Conservation (phyloP, 2,329 filamentous ascomycete species). For the Grosmannia clavigera region DNA sequence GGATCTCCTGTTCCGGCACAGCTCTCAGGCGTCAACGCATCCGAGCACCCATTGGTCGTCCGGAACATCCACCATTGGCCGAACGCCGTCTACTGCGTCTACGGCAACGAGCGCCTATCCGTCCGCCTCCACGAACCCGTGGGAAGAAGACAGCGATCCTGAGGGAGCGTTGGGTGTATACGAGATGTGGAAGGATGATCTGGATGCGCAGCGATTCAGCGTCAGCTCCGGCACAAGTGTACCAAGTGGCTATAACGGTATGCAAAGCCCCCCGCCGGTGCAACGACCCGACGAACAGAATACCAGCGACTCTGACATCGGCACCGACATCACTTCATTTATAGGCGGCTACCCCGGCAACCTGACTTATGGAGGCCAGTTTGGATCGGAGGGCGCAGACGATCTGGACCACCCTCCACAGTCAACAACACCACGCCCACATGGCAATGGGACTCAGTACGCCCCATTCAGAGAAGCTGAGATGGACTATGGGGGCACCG, state of each 20-base stretch:
- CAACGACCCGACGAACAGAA: conserved; percentile 27
- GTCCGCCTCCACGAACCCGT: conserved; percentile 19
- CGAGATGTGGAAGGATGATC: conserved; percentile 73
- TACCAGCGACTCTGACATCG: conserved; percentile 59
- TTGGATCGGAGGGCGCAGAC: conserved; percentile 26
- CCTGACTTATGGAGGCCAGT: conserved; percentile 36
- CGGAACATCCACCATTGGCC: conserved; percentile 27
- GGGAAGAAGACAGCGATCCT: conserved; percentile 62
- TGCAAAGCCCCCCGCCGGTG: conserved; percentile 29
- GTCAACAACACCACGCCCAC: conserved; percentile 29
- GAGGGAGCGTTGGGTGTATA: conserved; percentile 76
- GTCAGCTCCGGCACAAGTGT: conserved; percentile 17
- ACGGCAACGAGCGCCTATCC: conserved; percentile 1
- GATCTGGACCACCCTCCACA: conserved; percentile 32
- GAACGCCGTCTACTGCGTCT: conserved; percentile 9
- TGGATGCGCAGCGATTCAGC: conserved; percentile 56
- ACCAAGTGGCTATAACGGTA: conserved; percentile 2
- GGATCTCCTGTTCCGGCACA: conserved; percentile 16
- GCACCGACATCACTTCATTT: conserved; percentile 61
- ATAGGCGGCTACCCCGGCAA: conserved; percentile 56
- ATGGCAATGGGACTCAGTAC: conserved; percentile 20
- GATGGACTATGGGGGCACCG: conserved; percentile 83
- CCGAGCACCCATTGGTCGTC: conserved; percentile 22
- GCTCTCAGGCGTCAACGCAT: conserved; percentile 34
- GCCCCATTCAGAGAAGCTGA: conserved; percentile 47